phyloP scores from a whole-genome alignment of 2,329 filamentous ascomycete species.

The Cercospora nicotianae region DNA sequence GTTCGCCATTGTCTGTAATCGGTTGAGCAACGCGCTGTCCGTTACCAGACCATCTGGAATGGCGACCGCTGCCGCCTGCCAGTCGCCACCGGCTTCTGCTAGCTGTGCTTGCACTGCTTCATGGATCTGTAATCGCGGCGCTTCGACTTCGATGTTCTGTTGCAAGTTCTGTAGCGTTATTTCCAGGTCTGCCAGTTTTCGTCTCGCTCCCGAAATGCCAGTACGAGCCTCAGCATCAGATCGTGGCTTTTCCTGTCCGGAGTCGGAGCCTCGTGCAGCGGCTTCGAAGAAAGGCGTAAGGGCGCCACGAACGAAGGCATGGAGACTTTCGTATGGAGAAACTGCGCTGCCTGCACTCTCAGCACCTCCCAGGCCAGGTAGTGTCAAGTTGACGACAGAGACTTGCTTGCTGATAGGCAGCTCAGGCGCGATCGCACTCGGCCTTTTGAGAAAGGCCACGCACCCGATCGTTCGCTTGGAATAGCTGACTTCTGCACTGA shows the following conservation, averaged over 20 bases:
- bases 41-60: constrained; percentile 75
- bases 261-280: constrained; percentile 79
- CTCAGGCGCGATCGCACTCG: constrained; percentile 79
- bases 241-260: constrained; percentile 64
- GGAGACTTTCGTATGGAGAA: constrained; percentile 88
- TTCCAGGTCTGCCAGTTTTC: constrained; percentile 92
- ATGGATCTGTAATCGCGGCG: constrained; percentile 82
- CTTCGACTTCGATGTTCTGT: constrained; percentile 97
- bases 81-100: constrained; percentile 66
- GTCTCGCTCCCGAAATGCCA: constrained; percentile 94
- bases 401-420: constrained; percentile 84
- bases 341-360: constrained; percentile 52
- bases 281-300: constrained; percentile 97
- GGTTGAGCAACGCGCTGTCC: constrained; percentile 91
- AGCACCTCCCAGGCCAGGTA: constrained; percentile 66
- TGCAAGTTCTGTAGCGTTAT: constrained; percentile 87
- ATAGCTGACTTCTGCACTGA: constrained; percentile 79
- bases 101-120: constrained; percentile 83
- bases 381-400: constrained; percentile 88
- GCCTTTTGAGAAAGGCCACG: constrained; percentile 85
- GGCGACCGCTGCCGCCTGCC: constrained; percentile 72
- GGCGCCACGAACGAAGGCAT: constrained; percentile 87
- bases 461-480: constrained; percentile 79
- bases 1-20: constrained; percentile 89
- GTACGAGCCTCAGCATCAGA: constrained; percentile 88